phyloP scores from a whole-genome alignment of 768 basidiomycete genomes.

The Trametes maxima region DNA sequence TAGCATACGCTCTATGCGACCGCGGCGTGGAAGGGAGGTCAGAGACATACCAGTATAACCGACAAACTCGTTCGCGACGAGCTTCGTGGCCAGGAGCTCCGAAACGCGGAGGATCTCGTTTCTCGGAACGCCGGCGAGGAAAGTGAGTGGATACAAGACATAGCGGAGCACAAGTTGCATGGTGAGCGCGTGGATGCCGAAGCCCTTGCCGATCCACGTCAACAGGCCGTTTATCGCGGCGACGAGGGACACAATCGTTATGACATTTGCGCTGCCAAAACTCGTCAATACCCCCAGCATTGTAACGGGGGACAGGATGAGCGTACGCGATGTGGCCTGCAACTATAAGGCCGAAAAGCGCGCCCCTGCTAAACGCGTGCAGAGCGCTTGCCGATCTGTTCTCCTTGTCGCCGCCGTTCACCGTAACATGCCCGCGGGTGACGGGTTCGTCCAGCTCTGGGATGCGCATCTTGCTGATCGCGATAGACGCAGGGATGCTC shows the following conservation, averaged over 20 bases:
- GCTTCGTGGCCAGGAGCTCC: constrained; percentile 83
- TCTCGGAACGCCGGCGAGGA: constrained; percentile 79
- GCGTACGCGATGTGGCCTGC: constrained; percentile 85
- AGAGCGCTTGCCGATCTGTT: constrained; percentile 76
- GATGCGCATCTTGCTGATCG: constrained; percentile 85
- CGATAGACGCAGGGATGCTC: constrained; percentile 95
- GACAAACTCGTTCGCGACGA: constrained; percentile 86
- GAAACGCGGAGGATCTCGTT: constrained; percentile 81
- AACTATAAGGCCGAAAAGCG: constrained; percentile 80
- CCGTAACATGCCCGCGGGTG: constrained; percentile 77
- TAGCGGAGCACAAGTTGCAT: constrained; percentile 86
- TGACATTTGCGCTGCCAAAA: constrained; percentile 66
- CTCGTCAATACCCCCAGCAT: neutral
- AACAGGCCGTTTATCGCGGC: constrained; percentile 81
- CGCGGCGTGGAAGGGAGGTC: neutral
- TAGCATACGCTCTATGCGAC: neutral
- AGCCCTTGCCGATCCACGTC: constrained; percentile 87
- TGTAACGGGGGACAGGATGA: neutral
- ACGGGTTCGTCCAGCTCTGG: constrained; percentile 87
- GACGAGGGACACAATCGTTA: constrained; percentile 83
- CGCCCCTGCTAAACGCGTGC: constrained; percentile 88
- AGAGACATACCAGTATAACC: constrained; percentile 56
- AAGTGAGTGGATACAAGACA: constrained; percentile 85
- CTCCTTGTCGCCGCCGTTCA: constrained; percentile 68
- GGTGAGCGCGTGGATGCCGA: constrained; percentile 80